phyloP scores from a whole-genome alignment of 2,329 filamentous ascomycete genomes.

The Neocucurbitaria cava region DNA sequence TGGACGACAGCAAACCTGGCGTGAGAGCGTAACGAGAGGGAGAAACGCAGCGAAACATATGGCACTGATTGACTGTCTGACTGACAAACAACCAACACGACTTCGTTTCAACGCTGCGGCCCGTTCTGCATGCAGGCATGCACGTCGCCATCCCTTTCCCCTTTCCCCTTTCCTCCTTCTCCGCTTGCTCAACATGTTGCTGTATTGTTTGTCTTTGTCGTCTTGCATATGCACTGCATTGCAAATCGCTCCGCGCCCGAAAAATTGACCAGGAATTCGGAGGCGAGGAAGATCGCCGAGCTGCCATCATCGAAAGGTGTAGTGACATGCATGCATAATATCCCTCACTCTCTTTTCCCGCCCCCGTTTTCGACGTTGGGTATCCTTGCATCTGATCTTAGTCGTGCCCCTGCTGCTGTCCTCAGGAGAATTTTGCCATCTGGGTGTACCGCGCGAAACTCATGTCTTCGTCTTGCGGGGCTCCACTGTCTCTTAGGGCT shows the following conservation, averaged over 20 bases:
- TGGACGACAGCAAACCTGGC: neutral
- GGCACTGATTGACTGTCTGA: too few species aligned
- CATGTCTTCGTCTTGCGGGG: slow-evolving; percentile 54
- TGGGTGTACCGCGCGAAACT: slow-evolving; percentile 60
- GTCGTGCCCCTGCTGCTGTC: neutral
- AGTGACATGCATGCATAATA: too few species aligned
- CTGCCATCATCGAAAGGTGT: too few species aligned
- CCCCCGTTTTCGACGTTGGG: slow-evolving; percentile 4
- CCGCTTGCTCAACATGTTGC: slow-evolving; percentile 9
- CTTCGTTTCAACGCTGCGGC: slow-evolving; percentile 8
- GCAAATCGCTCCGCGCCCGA: too few species aligned
- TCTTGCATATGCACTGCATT: slow-evolving; percentile 7
- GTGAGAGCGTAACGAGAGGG: neutral
- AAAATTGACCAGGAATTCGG: slow-evolving; percentile 13
- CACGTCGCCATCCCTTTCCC: slow-evolving; percentile 1
- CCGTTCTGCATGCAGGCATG: too few species aligned
- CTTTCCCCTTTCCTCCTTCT: too few species aligned
- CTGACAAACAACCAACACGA: too few species aligned
- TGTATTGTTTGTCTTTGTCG: neutral
- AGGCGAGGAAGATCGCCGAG: slow-evolving; percentile 19
- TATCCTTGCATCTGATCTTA: slow-evolving; percentile 11
- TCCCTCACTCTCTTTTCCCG: too few species aligned
- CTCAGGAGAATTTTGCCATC: slow-evolving; percentile 46
- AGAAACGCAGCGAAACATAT: slow-evolving; percentile 2
- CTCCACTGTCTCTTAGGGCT: slow-evolving; percentile 65